Evolutionary conservation across 768 basidiomycete species (phyloP), one percentile per base, ranked within the genome.

Genomic region (Trametes punicea): DNA sequence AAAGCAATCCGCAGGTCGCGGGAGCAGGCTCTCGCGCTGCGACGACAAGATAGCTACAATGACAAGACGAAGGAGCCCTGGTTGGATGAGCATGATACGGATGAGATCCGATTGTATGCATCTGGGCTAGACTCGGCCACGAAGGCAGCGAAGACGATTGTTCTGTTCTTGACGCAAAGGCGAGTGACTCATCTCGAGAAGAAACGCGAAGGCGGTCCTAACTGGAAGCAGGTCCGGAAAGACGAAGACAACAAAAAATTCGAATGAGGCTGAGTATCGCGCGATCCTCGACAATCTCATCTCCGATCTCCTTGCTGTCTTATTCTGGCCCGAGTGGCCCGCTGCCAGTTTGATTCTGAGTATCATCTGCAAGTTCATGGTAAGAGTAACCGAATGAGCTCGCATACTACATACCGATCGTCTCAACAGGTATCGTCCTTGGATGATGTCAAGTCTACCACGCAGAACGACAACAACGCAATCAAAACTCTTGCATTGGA

Each of bases 301-400:
- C 38, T 83, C 85, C 2, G 97, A 99, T 66, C 75, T 97, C 21
- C 78, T 98, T 21, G 80, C 81, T 8, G 93, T 97, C 18, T 75
- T 98, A 6, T 94, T 88, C 68, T 91, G 91, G 84, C 95, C 97
- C 0, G 97, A 99, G 71, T 99, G 96, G 94, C 97, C 97, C 6
- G 95, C 91, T 9, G 91, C 97, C 2, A 80, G 85, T 39, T 71
- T 97, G 16, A 76, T 97, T 34, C 73, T 98, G 33, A 82, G 80
- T 40, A 87, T 97, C 44, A 82, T 87, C 6, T 88, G 85, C 60
- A 88, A 86, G 67, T 87, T 85, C 62, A 91, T 98, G 91, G 95
- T 93, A 56, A 31, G 15, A n/a, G 13, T 30, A 10, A 21, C n/a
- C 29, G 9, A 29, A 9, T 25, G 30, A 9, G 4, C 29, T 21